Conservation (phyloP, 1,284 basidiomycete species). For the Rhodotorula glutinis region DNA sequence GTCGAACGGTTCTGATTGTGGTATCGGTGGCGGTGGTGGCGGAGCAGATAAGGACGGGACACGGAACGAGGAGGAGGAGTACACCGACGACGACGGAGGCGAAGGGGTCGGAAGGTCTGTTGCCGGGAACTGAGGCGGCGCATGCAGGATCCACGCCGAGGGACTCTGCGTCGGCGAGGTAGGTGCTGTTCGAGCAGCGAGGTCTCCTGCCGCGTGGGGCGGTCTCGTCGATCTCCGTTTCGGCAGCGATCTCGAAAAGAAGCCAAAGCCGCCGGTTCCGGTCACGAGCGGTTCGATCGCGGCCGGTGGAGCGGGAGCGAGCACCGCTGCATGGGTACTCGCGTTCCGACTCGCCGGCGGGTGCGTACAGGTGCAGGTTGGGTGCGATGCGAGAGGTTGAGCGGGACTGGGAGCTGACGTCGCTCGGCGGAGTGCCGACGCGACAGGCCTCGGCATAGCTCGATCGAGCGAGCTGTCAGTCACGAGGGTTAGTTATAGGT, state of each 20-base stretch:
- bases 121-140: background rate
- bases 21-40: conserved; percentile 5
- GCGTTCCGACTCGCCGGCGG: background rate
- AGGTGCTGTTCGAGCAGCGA: too few relatives aligned
- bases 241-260: conserved; percentile 38
- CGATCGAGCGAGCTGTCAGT: too few relatives aligned
- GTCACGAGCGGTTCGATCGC: conserved; percentile 23
- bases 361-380: conserved; percentile 4
- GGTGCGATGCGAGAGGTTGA: background rate
- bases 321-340: background rate
- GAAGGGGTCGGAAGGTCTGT: background rate
- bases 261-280: conserved; percentile 26
- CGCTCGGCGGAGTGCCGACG: background rate
- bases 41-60: background rate
- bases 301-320: background rate
- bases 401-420: background rate
- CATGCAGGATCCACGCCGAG: background rate
- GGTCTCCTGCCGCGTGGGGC: too few relatives aligned
- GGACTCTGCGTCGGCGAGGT: background rate
- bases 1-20: conserved; percentile 8
- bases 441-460: conserved; percentile 5
- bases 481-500: background rate
- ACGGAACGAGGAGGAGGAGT: background rate
- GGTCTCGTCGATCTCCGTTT: conserved; percentile 1
- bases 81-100: background rate